These are phyloP conservation scores for Conringia planisiliqua DNA, from an alignment of 345 rosid species.

Conservation along the genomic window DNA sequence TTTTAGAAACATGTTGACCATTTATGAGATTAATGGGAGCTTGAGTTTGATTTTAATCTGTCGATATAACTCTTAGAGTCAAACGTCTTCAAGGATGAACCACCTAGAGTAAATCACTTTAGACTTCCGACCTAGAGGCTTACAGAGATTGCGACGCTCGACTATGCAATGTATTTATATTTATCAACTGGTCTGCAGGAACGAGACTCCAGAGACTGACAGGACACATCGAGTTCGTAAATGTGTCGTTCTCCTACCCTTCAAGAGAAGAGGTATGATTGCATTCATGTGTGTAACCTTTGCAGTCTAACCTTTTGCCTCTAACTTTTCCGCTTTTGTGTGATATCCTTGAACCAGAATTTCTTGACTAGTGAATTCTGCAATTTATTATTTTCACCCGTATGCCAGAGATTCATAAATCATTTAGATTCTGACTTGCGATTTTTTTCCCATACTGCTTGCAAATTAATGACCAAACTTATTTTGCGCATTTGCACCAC, in stretches of 20 bases:
- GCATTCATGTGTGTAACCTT: constrained; percentile 7
- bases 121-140: constrained; percentile 12
- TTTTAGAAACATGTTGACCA: not conserved
- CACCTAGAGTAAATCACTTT: not conserved
- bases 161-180: constrained; percentile 16
- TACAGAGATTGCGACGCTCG: not conserved
- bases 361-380: not conserved
- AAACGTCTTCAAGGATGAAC: not conserved
- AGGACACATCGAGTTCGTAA: constrained; percentile 58
- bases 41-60: not conserved
- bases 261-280: constrained; percentile 58
- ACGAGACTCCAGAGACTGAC: constrained; percentile 49
- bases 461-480: not conserved
- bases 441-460: not conserved
- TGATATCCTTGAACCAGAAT: constrained; percentile 5
- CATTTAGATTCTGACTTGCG: not conserved
- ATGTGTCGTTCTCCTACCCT: constrained; percentile 69
- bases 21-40: constrained; percentile 3
- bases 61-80: not conserved
- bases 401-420: not conserved
- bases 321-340: not conserved
- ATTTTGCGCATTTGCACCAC: not conserved
- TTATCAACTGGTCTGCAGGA: constrained; percentile 42
- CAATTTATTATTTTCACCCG: not conserved
- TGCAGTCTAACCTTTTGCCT: not conserved